Percentiles rank a stretch among this genome's conserved stretches.
Evolutionary conservation across 257 asterid species (phyloP).

Genomic region (Rauvolfia tetraphylla): DNA sequence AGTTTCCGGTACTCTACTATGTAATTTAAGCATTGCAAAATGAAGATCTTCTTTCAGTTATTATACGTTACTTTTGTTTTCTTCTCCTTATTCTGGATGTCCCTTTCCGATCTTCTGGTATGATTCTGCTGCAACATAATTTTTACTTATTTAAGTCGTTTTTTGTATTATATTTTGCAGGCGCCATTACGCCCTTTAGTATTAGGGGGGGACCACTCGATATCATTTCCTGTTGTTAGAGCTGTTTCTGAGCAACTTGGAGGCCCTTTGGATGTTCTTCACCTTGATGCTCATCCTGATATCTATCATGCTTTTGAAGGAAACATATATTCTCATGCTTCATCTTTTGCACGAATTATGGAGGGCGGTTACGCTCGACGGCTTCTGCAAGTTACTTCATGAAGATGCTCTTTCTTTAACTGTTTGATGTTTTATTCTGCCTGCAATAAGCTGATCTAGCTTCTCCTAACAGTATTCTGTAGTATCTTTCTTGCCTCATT

Average conservation of each 20-base stretch:
- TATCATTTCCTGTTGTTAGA: conserved; percentile 90
- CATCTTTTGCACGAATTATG: conserved; percentile 95
- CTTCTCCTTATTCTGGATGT: neutral
- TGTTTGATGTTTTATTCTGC: neutral
- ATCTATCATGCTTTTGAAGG: conserved; percentile 91
- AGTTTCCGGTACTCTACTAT: neutral
- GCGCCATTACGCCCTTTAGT: conserved; percentile 87
- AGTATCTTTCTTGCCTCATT: neutral
- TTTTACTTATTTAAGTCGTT: neutral
- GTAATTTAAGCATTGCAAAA: neutral
- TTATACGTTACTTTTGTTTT: neutral
- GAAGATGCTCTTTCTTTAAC: neutral
- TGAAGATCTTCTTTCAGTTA: neutral
- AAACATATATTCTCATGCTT: conserved; percentile 93
- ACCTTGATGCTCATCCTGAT: conserved; percentile 98
- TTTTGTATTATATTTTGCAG: conserved; percentile 30
- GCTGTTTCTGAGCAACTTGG: conserved; percentile 99
- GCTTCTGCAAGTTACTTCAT: conserved; percentile 62
- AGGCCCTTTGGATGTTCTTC: conserved; percentile 95
- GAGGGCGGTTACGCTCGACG: conserved; percentile 99
- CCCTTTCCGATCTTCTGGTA: neutral
- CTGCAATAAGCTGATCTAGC: neutral
- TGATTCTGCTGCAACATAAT: neutral
- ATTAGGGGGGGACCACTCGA: conserved; percentile 98
- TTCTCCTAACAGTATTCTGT: neutral